A percentile compares a stretch with the other conserved stretches of the same genome.
Conservation (phyloP, 345 rosid species). For the Luvunga scandens region DNA sequence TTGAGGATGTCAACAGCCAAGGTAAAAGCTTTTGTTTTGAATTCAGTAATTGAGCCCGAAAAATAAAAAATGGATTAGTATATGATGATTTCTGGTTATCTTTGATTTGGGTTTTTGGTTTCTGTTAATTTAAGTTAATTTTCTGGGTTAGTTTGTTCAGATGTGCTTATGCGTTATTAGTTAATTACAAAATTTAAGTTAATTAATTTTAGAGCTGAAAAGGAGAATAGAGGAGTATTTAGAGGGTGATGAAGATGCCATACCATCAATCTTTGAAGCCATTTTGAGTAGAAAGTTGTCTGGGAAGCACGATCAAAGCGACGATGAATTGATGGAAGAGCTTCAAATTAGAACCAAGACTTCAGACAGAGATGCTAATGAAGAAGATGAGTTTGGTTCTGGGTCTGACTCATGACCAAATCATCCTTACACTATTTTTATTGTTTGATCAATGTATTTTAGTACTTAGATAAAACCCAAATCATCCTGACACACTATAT, state of each 20-base stretch:
- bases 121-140: background rate
- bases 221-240: conserved; percentile 40
- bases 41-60: too few species aligned
- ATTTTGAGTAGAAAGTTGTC: conserved; percentile 62
- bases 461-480: too few species aligned
- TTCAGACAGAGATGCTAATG: background rate
- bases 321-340: conserved; percentile 9
- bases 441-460: background rate
- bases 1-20: conserved; percentile 33
- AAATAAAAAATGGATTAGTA: background rate
- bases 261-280: conserved; percentile 59
- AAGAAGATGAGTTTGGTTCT: conserved; percentile 12
- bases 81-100: too few species aligned
- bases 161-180: too few species aligned
- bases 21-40: conserved; percentile 26
- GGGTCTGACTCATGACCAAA: conserved; percentile 1
- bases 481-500: background rate
- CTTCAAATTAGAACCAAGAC: background rate
- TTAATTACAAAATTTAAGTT: too few species aligned
- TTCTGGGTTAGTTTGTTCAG: conserved; percentile 23
- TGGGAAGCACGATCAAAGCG: conserved; percentile 59
- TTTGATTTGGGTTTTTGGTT: too few species aligned
- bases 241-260: conserved; percentile 54
- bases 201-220: conserved; percentile 47
- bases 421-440: background rate